A percentile compares a stretch with the other conserved stretches of the same genome.
Conservation (phyloP, 164 flowering plant species). For the Berberis thunbergii region DNA sequence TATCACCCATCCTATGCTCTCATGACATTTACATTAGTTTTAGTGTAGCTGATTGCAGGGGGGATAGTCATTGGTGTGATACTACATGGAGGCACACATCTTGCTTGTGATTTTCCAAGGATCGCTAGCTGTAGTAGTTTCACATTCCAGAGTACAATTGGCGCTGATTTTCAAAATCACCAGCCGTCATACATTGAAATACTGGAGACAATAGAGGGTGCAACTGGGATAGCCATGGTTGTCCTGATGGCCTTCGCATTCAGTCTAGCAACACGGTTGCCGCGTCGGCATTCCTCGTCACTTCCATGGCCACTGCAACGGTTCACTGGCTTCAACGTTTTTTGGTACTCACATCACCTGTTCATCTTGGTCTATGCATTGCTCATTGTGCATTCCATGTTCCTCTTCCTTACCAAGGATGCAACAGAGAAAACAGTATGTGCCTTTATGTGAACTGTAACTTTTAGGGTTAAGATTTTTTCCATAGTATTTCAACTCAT, state of each 20-base stretch:
- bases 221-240: constrained; percentile 41
- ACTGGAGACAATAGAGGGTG: constrained; percentile 34
- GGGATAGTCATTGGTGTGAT: constrained; percentile 47
- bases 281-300: constrained; percentile 23
- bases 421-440: constrained; percentile 36
- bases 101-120: constrained; percentile 48
- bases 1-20: too few relatives aligned
- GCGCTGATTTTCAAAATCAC: constrained; percentile 23
- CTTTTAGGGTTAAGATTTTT: not conserved
- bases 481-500: too few relatives aligned
- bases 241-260: constrained; percentile 40
- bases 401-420: constrained; percentile 37
- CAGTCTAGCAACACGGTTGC: constrained; percentile 29
- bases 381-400: constrained; percentile 44
- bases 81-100: constrained; percentile 44
- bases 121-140: constrained; percentile 19
- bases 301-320: constrained; percentile 14
- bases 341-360: constrained; percentile 55
- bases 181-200: constrained; percentile 42
- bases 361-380: constrained; percentile 38
- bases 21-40: constrained; percentile 1
- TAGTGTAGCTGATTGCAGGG: constrained; percentile 43
- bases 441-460: not conserved
- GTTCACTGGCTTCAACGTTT: constrained; percentile 38
- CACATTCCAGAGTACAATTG: constrained; percentile 30